Evolutionary conservation across 2,329 filamentous ascomycete species (phyloP), one percentile per base, ranked within the genome.

Genomic region (Nectriaceae sp.): DNA sequence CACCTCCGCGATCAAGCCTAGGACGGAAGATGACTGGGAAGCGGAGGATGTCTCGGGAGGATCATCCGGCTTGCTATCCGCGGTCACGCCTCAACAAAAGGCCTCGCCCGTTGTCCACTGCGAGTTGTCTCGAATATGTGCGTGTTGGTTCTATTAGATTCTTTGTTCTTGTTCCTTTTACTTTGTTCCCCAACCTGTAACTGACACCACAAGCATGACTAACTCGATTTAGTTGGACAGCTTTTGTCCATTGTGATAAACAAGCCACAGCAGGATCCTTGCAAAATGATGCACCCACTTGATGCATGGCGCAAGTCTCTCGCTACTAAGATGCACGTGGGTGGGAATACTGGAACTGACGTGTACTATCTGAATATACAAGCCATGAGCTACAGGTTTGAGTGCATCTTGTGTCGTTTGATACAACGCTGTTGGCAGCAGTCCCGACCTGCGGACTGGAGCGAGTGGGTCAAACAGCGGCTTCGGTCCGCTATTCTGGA

Each of bases 1-100:
- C 41, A 3, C 33, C 29, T 1, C 42, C 10, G 2, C 3, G 3
- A 38, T 59, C 0, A 40, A 16, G 1, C 43, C 40, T 1, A 39
- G 55, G 1, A 51, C 45, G 0, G 38, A 49, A 2, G 26, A 39
- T 4, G 56, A 59, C 2, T 59, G 56, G 56, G 56, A 59, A 11
- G 13, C 3, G 0, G 56, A 55, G 19, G 40, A 48, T 1, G 2
- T 33, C 1, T n/a, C 15, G 2, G 18, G 26, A 11, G 3, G 2
- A 3, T 15, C 24, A 0, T 16, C 40, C 2, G 24, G 11, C 3
- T 13, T 57, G 0, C 2, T 53, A 3, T 47, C 46, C 0, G 48
- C 45, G 1, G 37, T 41, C 11, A 22, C 29, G 0, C 20, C 38
- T 2, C 19, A 21, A 2, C 49, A 59, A 11, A 59, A 47, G n/a